Evolutionary conservation across 768 basidiomycete genomes (phyloP).

Genomic region (Tylopilus cervinicoccineus): DNA sequence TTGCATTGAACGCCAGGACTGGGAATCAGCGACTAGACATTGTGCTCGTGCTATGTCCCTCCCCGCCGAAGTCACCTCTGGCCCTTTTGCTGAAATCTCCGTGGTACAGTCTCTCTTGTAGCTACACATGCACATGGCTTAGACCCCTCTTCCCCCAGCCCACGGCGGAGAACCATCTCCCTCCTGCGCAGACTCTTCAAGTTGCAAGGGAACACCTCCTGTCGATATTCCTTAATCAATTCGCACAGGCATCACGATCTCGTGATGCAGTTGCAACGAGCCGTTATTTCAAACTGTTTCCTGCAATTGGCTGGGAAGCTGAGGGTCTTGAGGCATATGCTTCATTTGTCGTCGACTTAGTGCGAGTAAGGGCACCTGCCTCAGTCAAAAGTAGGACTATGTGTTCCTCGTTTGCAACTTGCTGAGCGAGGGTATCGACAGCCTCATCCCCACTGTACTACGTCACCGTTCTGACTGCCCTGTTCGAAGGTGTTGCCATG

Average conservation of each 20-base stretch:
- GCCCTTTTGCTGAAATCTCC: conserved; percentile 79
- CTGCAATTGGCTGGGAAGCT: conserved; percentile 88
- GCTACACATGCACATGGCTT: background rate
- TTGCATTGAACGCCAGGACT: conserved; percentile 78
- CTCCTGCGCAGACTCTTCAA: conserved; percentile 80
- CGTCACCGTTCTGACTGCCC: conserved; percentile 80
- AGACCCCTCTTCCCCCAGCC: conserved; percentile 50
- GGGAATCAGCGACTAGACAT: conserved; percentile 92
- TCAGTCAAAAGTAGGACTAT: conserved; percentile 70
- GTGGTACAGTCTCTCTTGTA: conserved; percentile 57
- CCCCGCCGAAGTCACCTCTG: conserved; percentile 71
- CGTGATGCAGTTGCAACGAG: conserved; percentile 85
- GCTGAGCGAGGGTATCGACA: conserved; percentile 30
- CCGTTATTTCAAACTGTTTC: conserved; percentile 96
- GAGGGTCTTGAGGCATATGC: conserved; percentile 93
- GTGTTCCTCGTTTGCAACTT: conserved; percentile 4
- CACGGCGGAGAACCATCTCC: conserved; percentile 80
- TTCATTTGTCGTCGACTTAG: conserved; percentile 87
- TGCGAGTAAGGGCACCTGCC: conserved; percentile 70
- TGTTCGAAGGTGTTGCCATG: conserved; percentile 93
- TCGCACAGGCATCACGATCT: conserved; percentile 73
- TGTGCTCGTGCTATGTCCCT: conserved; percentile 89
- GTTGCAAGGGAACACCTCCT: conserved; percentile 72
- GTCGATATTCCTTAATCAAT: conserved; percentile 71
- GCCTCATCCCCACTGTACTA: conserved; percentile 93